Base-by-base conservation (phyloP, 768 basidiomycete genomes). In the Rhizopogon roseolus region DNA sequence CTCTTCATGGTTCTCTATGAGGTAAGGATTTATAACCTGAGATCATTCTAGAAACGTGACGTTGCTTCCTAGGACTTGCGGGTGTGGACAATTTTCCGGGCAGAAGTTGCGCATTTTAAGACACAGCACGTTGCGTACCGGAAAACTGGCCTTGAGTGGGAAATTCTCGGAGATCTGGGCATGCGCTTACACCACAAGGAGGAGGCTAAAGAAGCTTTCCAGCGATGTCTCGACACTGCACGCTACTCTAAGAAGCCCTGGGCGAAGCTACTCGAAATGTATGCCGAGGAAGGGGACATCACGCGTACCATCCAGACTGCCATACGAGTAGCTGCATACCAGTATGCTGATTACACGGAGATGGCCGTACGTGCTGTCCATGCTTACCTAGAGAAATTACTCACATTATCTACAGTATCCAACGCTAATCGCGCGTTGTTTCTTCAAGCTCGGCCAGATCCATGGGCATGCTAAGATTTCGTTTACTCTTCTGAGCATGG, bases 11-110 rank as follows among this genome's bases (percentile, higher is more conserved):
- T 98, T 3, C 74, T 99, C 5, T 98, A 98, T 65, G 95, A 98
- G 82, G 94, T 90, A 48, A 37, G 79, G 68, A 5, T 14, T 17
- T 37, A 11, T n/a, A 14, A 2, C 7, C 3, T 1, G 8, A 6
- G 4, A 17, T 22, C 22, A 29, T 49, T 22, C 29, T 16, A 22
- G 45, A 53, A 29, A 52, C 14, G n/a, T 10, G 28, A 14, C 13
- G 40, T 22, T n/a, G 17, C 9, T 38, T 29, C 4, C 13, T 57
- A 95, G 92, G 97, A 99, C 67, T 76, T 99, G 38, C 85, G 97
- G 14, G 90, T 99, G 4, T 98, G 96, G 88, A 99, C 97, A 1
- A 98, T 99, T 63, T 99, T 96, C 83, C 82, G 97, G 22, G 96
- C 97, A 2, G 97, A 98, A 66, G 90, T 98, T 10, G 94, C 95